Percentiles rank a stretch among this genome's conserved stretches.
phyloP scores from a whole-genome alignment of 2,329 filamentous ascomycete genomes.

The Aureobasidium zeae region DNA sequence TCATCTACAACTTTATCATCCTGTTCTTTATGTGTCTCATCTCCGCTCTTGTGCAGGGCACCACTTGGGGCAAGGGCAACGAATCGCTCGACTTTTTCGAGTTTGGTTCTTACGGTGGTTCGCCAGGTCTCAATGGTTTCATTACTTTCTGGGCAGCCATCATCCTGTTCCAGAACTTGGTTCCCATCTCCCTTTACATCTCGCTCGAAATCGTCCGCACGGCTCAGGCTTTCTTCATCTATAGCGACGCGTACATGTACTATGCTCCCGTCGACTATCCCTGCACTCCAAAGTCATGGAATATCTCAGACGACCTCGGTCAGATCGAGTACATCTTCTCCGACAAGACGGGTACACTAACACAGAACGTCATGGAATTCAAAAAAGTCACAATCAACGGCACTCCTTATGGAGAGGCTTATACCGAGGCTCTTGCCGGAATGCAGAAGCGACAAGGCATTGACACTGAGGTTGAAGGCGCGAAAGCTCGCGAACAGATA shows the following conservation, averaged over 20 bases:
- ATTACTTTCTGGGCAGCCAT: constrained; percentile 95
- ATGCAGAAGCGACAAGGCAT: constrained; percentile 89
- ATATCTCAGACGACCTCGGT: constrained; percentile 94
- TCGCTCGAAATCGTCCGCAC: constrained; percentile 92
- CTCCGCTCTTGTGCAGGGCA: constrained; percentile 73
- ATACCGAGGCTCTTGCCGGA: constrained; percentile 91
- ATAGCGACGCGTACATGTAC: constrained; percentile 93
- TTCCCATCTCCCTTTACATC: constrained; percentile 96
- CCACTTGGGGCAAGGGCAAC: constrained; percentile 65
- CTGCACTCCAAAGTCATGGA: constrained; percentile 96
- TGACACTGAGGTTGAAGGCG: constrained; percentile 72
- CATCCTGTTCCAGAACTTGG: constrained; percentile 96
- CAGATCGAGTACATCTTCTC: constrained; percentile 99
- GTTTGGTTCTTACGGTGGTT: constrained; percentile 61
- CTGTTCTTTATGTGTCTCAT: constrained; percentile 83
- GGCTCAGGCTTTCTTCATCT: constrained; percentile 91
- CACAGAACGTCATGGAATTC: constrained; percentile 96
- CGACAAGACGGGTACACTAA: constrained; percentile 83
- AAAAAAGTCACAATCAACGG: constrained; percentile 97
- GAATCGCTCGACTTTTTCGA: constrained; percentile 77
- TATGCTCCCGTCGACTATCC: constrained; percentile 90
- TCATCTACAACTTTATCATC: constrained; percentile 91
- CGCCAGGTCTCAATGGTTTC: constrained; percentile 70
- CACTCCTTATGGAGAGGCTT: constrained; percentile 92
- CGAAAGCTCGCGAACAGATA: constrained; percentile 66